phyloP scores from a whole-genome alignment of 2,329 filamentous ascomycete species.

The Trichoderma citrinoviride region DNA sequence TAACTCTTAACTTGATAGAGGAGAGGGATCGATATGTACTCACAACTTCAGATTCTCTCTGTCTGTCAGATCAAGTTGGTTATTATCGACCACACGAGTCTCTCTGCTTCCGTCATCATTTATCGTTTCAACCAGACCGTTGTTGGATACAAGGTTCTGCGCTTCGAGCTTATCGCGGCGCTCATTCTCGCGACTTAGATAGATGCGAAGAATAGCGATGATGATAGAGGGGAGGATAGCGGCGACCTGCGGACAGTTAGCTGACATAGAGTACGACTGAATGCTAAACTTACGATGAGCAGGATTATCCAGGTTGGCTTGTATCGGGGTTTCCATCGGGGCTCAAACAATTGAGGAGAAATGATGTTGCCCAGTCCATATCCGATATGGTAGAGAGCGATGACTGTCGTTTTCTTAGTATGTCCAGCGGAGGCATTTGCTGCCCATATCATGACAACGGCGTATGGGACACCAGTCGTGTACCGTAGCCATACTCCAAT shows the following conservation, averaged over 20 bases:
- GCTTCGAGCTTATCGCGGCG: slow-evolving; percentile 20
- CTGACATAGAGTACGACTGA: too few relatives aligned
- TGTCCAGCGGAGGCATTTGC: slow-evolving; percentile 35
- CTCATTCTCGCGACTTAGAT: slow-evolving; percentile 20
- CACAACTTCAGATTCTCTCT: slow-evolving; percentile 24
- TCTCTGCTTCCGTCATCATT: slow-evolving; percentile 15
- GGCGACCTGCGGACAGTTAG: background rate
- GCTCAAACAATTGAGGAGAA: slow-evolving; percentile 34
- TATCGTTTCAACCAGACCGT: slow-evolving; percentile 19
- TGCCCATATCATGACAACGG: slow-evolving; percentile 24
- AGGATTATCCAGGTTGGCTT: slow-evolving; percentile 27
- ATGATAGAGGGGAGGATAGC: slow-evolving; percentile 23
- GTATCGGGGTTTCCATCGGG: slow-evolving; percentile 24
- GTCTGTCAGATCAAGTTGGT: slow-evolving; percentile 23
- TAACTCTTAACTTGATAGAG: background rate
- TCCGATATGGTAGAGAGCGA: slow-evolving; percentile 39
- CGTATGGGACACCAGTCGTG: slow-evolving; percentile 24
- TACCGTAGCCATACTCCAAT: slow-evolving; percentile 23
- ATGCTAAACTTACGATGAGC: slow-evolving; percentile 9
- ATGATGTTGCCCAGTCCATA: slow-evolving; percentile 38
- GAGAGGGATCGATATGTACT: background rate
- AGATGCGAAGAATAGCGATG: slow-evolving; percentile 16
- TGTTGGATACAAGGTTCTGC: background rate
- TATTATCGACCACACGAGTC: slow-evolving; percentile 18
- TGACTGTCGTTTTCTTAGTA: slow-evolving; percentile 44